phyloP scores from a whole-genome alignment of 176 grass and related monocot genomes.

The Zoysia japonica region DNA sequence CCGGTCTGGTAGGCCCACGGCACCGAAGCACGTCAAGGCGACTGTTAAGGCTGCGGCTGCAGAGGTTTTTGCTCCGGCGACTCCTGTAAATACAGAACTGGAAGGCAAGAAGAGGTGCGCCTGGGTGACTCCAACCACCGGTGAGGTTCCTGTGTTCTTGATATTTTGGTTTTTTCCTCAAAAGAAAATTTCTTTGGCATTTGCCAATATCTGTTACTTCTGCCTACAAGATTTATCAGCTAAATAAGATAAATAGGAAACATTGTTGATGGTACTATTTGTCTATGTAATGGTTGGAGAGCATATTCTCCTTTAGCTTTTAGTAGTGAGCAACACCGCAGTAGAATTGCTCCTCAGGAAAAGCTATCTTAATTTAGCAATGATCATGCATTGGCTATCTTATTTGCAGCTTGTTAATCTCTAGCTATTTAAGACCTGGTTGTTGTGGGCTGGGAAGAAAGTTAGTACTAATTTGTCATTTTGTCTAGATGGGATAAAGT shows the following conservation, averaged over 20 bases:
- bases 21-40: conserved; percentile 53
- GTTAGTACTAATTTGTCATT: not conserved
- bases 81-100: conserved; percentile 17
- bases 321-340: too few relatives aligned
- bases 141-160: conserved; percentile 45
- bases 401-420: too few relatives aligned
- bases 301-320: not conserved
- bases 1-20: conserved; percentile 21
- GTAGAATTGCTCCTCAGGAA: not conserved
- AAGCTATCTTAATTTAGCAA: conserved; percentile 2
- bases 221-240: not conserved
- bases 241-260: not conserved
- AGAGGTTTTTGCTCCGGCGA: conserved; percentile 18
- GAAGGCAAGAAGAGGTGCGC: conserved; percentile 65
- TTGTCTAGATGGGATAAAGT: conserved; percentile 37
- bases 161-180: not conserved
- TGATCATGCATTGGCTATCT: too few relatives aligned
- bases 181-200: not conserved
- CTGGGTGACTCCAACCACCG: conserved; percentile 81
- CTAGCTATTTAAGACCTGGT: too few relatives aligned
- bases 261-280: not conserved
- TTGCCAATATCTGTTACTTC: not conserved
- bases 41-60: conserved; percentile 22
- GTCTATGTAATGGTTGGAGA: not conserved
- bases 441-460: too few relatives aligned